Evolutionary conservation across 2,329 filamentous ascomycete species (phyloP).

Genomic region (Chaetomium sp.): DNA sequence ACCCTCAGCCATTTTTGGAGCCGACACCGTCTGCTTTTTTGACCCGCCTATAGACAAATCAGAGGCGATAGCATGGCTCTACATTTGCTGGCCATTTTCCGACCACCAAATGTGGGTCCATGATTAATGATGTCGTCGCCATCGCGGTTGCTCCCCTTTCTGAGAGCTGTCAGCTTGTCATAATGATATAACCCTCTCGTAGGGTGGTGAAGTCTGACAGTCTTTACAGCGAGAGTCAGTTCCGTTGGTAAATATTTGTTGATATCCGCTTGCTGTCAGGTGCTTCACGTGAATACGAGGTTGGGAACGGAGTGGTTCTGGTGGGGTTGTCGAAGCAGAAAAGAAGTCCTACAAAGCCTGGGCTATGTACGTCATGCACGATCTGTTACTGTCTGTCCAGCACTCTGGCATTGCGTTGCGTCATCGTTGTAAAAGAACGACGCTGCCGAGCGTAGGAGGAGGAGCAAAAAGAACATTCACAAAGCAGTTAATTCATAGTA

Average conservation of each 20-base stretch:
- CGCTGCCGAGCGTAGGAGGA: neutral
- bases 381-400: neutral
- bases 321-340: neutral
- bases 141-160: neutral
- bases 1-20: neutral
- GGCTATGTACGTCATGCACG: neutral
- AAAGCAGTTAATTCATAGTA: neutral
- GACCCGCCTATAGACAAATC: neutral
- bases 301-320: neutral
- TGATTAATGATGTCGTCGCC: neutral
- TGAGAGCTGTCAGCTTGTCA: neutral
- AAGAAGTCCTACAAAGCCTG: neutral
- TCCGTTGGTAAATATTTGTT: neutral
- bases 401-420: neutral
- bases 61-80: neutral
- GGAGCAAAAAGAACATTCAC: neutral
- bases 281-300: neutral
- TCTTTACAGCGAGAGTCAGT: neutral
- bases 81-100: conserved; percentile 3
- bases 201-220: neutral
- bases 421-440: neutral
- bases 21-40: neutral
- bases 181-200: neutral
- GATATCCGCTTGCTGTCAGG: neutral
- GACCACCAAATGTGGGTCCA: neutral